Evolutionary conservation across 768 basidiomycete genomes (phyloP).

Genomic region (Leccinum fibrillosum): DNA sequence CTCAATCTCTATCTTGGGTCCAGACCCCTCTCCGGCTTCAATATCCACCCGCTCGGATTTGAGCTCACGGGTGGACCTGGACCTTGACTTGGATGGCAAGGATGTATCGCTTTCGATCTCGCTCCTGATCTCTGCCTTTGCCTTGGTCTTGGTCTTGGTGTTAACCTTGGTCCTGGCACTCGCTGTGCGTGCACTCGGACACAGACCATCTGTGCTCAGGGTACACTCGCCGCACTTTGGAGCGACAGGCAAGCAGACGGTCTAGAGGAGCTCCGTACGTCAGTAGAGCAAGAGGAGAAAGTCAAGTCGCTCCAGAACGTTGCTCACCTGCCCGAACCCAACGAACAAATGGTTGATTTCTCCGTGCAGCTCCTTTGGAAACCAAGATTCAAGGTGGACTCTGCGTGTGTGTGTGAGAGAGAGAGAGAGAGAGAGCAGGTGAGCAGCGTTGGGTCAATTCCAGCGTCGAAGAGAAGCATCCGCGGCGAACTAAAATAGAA

Average conservation of each 20-base stretch:
- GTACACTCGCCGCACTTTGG: slow-evolving; percentile 66
- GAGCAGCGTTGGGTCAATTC: no score
- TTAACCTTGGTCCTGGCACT: slow-evolving; percentile 10
- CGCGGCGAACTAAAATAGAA: no score
- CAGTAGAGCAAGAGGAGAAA: not conserved
- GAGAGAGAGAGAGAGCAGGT: no score
- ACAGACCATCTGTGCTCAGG: slow-evolving; percentile 51
- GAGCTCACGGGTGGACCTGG: no score
- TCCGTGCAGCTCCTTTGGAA: slow-evolving; percentile 65
- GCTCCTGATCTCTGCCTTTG: slow-evolving; percentile 32
- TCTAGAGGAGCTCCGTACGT: slow-evolving; percentile 35
- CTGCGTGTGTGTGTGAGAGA: slow-evolving; percentile 19
- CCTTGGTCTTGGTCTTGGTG: slow-evolving; percentile 30
- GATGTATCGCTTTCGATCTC: not conserved
- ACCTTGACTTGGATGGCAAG: no score
- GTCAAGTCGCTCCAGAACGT: not conserved
- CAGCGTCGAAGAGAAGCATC: no score
- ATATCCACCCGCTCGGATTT: no score
- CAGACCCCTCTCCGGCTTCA: no score
- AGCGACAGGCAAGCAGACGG: slow-evolving; percentile 60
- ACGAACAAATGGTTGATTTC: slow-evolving; percentile 82
- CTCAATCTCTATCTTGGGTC: no score
- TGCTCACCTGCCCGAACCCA: slow-evolving; percentile 76
- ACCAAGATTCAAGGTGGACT: slow-evolving; percentile 79
- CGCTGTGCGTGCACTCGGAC: slow-evolving; percentile 55